Percentiles rank a stretch among this genome's conserved stretches.
phyloP scores from a whole-genome alignment of 2,329 filamentous ascomycete species.

The Albifimbria verrucaria region DNA sequence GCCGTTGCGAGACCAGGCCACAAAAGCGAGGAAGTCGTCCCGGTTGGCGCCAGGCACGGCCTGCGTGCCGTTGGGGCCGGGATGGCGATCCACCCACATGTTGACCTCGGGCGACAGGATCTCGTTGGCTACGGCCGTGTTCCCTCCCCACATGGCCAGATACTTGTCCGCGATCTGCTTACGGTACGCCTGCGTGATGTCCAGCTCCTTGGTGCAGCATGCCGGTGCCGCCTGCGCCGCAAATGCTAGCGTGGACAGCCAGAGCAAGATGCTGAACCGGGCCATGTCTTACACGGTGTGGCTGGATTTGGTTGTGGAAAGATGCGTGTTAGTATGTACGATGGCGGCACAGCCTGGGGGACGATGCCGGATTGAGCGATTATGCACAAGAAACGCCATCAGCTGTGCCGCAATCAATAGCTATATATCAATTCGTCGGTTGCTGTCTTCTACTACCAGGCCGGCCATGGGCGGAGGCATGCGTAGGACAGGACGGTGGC shows the following conservation, averaged over 20 bases:
- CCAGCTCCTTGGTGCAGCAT: neutral
- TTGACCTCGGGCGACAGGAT: constrained; percentile 4
- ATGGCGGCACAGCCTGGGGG: too few relatives aligned
- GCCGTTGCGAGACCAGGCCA: constrained; percentile 1
- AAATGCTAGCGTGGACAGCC: neutral
- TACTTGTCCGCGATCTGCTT: constrained; percentile 4
- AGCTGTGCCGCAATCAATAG: too few relatives aligned
- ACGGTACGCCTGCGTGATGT: neutral
- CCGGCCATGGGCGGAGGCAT: too few relatives aligned
- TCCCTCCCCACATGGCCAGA: constrained; percentile 6
- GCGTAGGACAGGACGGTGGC: too few relatives aligned
- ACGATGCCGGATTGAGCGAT: too few relatives aligned
- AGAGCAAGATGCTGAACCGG: neutral
- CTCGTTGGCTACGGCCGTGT: constrained; percentile 2
- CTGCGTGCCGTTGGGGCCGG: constrained; percentile 3
- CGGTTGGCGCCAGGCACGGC: neutral
- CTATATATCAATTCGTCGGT: too few relatives aligned
- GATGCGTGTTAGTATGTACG: too few relatives aligned
- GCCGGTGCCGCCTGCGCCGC: neutral
- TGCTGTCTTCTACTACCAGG: too few relatives aligned
- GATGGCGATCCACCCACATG: constrained; percentile 6
- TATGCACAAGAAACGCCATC: too few relatives aligned
- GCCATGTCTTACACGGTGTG: too few relatives aligned
- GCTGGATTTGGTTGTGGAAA: too few relatives aligned
- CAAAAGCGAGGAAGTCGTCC: constrained; percentile 3